These are phyloP conservation scores for Fusarium pininemorale DNA, from an alignment of 2,329 filamentous ascomycete genomes.

Conservation along the genomic window DNA sequence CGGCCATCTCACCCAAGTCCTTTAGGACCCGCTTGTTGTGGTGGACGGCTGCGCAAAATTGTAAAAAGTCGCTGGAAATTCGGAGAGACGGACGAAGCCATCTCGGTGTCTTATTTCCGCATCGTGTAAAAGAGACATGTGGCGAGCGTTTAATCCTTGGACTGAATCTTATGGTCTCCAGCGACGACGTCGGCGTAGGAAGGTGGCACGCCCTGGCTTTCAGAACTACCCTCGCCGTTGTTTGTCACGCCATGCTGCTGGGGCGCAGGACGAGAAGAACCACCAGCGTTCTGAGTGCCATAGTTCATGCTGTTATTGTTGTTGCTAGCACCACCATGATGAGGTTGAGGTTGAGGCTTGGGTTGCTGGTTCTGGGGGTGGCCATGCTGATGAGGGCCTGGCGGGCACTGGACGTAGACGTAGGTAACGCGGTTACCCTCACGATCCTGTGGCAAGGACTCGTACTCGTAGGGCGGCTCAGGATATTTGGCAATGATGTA, in stretches of 20 bases:
- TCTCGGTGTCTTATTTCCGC: not conserved
- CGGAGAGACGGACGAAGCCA: not conserved
- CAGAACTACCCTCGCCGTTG: conserved; percentile 52
- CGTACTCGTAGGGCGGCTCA: conserved; percentile 77
- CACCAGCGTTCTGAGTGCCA: conserved; percentile 50
- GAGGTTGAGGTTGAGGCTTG: conserved; percentile 44
- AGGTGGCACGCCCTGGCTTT: conserved; percentile 70
- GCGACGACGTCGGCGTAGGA: conserved; percentile 90
- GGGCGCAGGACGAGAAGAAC: conserved; percentile 39
- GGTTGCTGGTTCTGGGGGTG: conserved; percentile 31
- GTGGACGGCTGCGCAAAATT: conserved; percentile 1
- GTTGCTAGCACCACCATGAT: conserved; percentile 40
- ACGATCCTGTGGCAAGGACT: conserved; percentile 66
- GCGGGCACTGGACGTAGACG: conserved; percentile 73
- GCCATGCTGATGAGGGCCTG: conserved; percentile 49
- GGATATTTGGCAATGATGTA: conserved; percentile 96
- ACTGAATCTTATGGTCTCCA: conserved; percentile 91
- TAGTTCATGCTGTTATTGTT: conserved; percentile 52
- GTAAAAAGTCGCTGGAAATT: conserved; percentile 3
- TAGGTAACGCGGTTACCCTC: conserved; percentile 74
- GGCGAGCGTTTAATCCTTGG: conserved; percentile 39
- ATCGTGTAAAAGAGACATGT: not conserved
- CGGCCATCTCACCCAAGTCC: conserved; percentile 39
- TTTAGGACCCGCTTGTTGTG: conserved; percentile 33
- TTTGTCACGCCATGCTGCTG: conserved; percentile 47